Evolutionary conservation across 2,329 filamentous ascomycete species (phyloP).

Genomic region (Ilyonectria mors-panacis): DNA sequence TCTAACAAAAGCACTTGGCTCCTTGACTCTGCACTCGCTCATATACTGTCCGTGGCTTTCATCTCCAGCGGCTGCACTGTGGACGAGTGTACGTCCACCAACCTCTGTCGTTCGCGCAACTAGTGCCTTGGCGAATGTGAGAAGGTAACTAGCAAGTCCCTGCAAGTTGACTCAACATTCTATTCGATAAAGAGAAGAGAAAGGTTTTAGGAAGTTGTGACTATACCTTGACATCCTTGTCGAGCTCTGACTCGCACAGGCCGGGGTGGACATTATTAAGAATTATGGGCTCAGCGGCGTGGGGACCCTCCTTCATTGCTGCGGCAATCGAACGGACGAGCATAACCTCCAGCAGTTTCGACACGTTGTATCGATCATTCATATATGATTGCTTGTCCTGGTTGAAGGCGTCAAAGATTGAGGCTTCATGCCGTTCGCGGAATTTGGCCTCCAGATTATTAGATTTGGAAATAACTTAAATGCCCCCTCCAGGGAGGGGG

Average conservation of each 20-base stretch:
- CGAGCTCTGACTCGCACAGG: constrained; percentile 28
- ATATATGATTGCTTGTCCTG: not conserved
- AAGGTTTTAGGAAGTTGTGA: too few relatives aligned
- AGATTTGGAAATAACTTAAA: not conserved
- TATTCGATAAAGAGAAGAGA: not conserved
- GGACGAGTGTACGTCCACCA: constrained; percentile 61
- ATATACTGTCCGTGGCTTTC: constrained; percentile 59
- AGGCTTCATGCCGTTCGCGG: not conserved
- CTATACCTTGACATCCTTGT: not conserved
- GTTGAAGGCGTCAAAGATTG: not conserved
- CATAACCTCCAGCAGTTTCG: constrained; percentile 45
- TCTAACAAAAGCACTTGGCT: constrained; percentile 55
- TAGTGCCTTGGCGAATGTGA: not conserved
- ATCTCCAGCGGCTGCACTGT: constrained; percentile 53
- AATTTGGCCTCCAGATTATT: not conserved
- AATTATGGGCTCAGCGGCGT: constrained; percentile 37
- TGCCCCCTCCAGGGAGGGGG: too few relatives aligned
- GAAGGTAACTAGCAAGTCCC: not conserved
- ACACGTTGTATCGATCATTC: constrained; percentile 3
- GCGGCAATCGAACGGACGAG: constrained; percentile 39
- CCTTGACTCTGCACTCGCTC: constrained; percentile 58
- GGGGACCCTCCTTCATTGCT: constrained; percentile 34
- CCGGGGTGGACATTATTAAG: constrained; percentile 49
- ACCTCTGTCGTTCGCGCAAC: constrained; percentile 62
- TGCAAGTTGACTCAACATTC: not conserved